These are phyloP conservation scores for Nannochloris sp. DNA, from an alignment of 139 green algal genomes.

Conservation along the genomic window DNA sequence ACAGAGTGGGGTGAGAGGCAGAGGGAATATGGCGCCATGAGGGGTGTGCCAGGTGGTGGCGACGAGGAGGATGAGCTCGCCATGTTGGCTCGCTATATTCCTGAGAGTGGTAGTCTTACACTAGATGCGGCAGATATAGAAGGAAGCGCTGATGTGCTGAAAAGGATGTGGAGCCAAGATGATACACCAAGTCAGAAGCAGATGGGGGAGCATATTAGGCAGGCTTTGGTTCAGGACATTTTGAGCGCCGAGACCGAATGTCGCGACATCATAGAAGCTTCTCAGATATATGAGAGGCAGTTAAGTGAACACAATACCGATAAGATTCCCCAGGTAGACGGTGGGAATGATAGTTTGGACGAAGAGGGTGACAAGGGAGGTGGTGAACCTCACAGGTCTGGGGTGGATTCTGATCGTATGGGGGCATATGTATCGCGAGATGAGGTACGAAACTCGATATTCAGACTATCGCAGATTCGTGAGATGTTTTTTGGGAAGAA, in stretches of 20 bases:
- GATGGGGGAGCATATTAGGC: background rate
- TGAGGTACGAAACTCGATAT: background rate
- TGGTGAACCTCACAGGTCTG: too few relatives aligned
- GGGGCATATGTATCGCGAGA: too few relatives aligned
- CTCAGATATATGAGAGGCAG: background rate
- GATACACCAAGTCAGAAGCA: background rate
- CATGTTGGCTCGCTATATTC: too few relatives aligned
- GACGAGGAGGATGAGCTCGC: background rate
- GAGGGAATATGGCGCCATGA: background rate
- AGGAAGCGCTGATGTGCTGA: too few relatives aligned
- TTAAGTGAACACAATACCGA: background rate
- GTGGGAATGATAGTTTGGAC: constrained; percentile 12
- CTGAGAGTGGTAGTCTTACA: too few relatives aligned
- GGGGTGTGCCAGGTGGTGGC: background rate
- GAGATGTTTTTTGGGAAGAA: background rate
- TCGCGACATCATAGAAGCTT: constrained; percentile 16
- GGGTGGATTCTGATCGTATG: too few relatives aligned
- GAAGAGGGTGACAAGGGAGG: background rate
- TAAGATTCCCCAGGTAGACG: constrained; percentile 26
- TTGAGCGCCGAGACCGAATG: constrained; percentile 10
- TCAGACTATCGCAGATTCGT: too few relatives aligned
- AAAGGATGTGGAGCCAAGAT: background rate
- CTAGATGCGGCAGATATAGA: too few relatives aligned
- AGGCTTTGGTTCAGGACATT: background rate
- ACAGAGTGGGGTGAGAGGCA: background rate